Evolutionary conservation across 2,329 filamentous ascomycete genomes (phyloP), one percentile per base, ranked within the genome.

Genomic region (Fusarium odoratissimum): DNA sequence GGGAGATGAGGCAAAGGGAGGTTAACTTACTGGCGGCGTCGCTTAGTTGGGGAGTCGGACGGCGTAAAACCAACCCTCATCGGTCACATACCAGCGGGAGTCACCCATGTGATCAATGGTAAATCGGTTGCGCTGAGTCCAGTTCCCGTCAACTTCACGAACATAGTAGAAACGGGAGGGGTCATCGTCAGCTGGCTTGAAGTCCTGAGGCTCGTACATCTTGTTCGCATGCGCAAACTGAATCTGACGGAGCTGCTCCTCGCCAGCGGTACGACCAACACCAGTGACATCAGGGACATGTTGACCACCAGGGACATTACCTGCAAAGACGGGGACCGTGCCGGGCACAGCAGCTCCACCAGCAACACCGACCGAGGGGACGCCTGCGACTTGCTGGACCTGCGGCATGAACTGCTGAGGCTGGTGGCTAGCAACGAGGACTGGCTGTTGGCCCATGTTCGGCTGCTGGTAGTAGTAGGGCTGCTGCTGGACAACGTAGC

Each of bases 171-270:
- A 87, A 69, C 89, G 88, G 48, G 84, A 84, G 42, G 87, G 86
- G 79, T 91, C 86, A 71, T 89, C 86, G 76, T 91, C 89, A 25
- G 85, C 84, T 5, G 90, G 90, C 80, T 90, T 89, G 78, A 91
- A 89, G 74, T 91, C 89, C 83, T 91, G 89, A 21, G 87, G 85
- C 79, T 89, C 86, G 72, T 86, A 85, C 72, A 87, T 81, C 73
- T 84, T 83, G 78, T 86, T 87, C 71, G 82, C 79, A 67, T 84
- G 77, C n/a, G 86, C 85, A 70, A 87, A 84, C 74, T 86, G 81
- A 48, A 84, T 79, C 77, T 87, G 85, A 64, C 86, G 83, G 25
- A 84, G 77, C 38, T 83, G 80, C 48, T 86, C 78, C 77, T 90
- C 87, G 62, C 77, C 78, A 40, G 81, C 79, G 3, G 88, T 90